A percentile compares a stretch with the other conserved stretches of the same genome.
phyloP scores from a whole-genome alignment of 1,139 yeast species.

The Scheffersomyces segobiensis region DNA sequence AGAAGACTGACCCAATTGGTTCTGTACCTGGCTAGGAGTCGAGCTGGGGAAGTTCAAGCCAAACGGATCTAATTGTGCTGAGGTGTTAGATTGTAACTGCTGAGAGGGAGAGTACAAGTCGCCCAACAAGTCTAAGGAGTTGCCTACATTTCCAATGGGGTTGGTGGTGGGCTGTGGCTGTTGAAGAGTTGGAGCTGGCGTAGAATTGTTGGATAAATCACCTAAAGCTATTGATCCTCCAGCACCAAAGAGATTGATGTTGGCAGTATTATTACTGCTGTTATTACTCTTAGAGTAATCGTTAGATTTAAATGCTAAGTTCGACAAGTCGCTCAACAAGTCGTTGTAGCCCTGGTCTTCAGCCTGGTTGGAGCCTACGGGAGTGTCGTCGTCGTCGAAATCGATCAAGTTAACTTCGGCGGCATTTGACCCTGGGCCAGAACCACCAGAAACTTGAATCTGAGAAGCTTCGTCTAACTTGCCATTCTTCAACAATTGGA shows the following conservation, averaged over 20 bases:
- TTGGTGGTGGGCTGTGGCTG: slow-evolving; percentile 15
- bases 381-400: slow-evolving; percentile 60
- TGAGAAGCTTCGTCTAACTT: slow-evolving; percentile 60
- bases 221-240: slow-evolving; percentile 49
- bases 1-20: slow-evolving; percentile 6
- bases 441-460: slow-evolving; percentile 39
- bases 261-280: slow-evolving; percentile 30
- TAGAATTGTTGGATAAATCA: slow-evolving; percentile 6
- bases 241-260: slow-evolving; percentile 45
- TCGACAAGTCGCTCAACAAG: slow-evolving; percentile 69
- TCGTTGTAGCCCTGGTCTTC: slow-evolving; percentile 61
- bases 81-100: slow-evolving; percentile 45
- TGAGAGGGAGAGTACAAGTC: slow-evolving; percentile 50
- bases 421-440: slow-evolving; percentile 37
- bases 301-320: slow-evolving; percentile 49
- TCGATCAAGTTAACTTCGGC: slow-evolving; percentile 68
- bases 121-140: slow-evolving; percentile 41
- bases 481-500: slow-evolving; percentile 64
- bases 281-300: slow-evolving; percentile 7
- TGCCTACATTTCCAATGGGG: slow-evolving; percentile 12
- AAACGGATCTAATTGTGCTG: slow-evolving; percentile 48
- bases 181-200: slow-evolving; percentile 3
- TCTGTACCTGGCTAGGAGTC: slow-evolving; percentile 36
- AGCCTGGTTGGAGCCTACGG: slow-evolving; percentile 35
- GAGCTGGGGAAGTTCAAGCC: slow-evolving; percentile 47